phyloP scores from a whole-genome alignment of 192 early-diverging fungal species.

The Entomortierella lignicola region DNA sequence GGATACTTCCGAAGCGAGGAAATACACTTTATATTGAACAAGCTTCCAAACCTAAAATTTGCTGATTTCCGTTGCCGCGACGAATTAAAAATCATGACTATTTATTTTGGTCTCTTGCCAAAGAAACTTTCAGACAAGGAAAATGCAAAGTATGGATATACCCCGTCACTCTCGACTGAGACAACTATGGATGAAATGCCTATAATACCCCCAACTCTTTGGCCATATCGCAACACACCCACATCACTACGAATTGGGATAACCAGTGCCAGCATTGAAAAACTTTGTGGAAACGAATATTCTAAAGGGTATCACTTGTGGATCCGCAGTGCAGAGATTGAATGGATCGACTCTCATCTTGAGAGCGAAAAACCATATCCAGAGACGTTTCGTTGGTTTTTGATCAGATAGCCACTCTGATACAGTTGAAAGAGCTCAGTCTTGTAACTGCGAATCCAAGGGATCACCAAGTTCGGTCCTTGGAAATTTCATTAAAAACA shows the following conservation, averaged over 20 bases:
- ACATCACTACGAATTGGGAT: not conserved
- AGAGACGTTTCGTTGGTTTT: conserved; percentile 6
- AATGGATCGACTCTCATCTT: not conserved
- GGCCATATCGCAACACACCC: not conserved
- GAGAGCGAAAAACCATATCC: not conserved
- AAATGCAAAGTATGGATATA: not conserved
- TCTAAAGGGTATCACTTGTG: not conserved
- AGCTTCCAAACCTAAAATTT: not conserved
- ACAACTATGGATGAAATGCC: not conserved
- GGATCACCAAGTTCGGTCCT: not conserved
- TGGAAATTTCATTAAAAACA: conserved; percentile 8
- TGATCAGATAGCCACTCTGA: conserved; percentile 12
- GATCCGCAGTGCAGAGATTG: conserved; percentile 1
- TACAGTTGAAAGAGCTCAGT: conserved; percentile 6
- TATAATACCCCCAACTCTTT: not conserved
- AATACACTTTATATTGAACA: not conserved
- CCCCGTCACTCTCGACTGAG: not conserved
- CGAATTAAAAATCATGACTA: not conserved
- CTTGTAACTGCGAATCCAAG: not conserved
- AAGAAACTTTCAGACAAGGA: not conserved
- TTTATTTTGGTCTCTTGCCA: not conserved
- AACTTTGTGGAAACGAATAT: too few relatives aligned
- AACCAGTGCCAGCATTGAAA: not conserved
- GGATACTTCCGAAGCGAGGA: not conserved
- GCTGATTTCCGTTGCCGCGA: not conserved